A percentile compares a stretch with the other conserved stretches of the same genome.
These are phyloP conservation scores for Endocalyx cinctus DNA, from an alignment of 2,329 filamentous ascomycete genomes.

Conservation along the genomic window DNA sequence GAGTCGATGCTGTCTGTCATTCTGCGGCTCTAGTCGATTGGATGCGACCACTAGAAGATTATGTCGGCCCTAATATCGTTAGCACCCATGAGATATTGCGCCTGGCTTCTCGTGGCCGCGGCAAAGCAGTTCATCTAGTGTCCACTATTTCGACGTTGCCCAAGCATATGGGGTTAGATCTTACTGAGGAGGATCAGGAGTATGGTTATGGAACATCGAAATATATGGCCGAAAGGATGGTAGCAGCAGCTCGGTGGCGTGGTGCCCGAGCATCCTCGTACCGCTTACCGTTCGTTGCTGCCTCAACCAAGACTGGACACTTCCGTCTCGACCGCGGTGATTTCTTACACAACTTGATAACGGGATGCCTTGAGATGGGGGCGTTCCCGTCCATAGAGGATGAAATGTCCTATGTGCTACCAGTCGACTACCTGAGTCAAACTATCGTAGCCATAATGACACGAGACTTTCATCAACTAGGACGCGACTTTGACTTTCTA, in stretches of 20 bases:
- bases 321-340: constrained; percentile 25
- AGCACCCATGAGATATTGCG: constrained; percentile 25
- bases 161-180: constrained; percentile 18
- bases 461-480: constrained; percentile 13
- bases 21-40: constrained; percentile 25
- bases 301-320: constrained; percentile 19
- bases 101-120: constrained; percentile 20
- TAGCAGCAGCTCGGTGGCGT: constrained; percentile 22
- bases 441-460: constrained; percentile 21
- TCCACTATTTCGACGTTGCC: constrained; percentile 25
- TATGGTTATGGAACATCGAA: constrained; percentile 25
- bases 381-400: constrained; percentile 21
- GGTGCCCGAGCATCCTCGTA: constrained; percentile 21
- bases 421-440: constrained; percentile 23
- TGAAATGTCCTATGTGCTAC: constrained; percentile 20
- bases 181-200: constrained; percentile 19
- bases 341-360: constrained; percentile 24
- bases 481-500: constrained; percentile 23
- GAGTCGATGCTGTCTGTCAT: constrained; percentile 22
- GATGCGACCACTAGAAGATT: constrained; percentile 24
- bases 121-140: constrained; percentile 23
- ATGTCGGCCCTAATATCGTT: constrained; percentile 25
- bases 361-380: constrained; percentile 22
- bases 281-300: constrained; percentile 23
- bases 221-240: constrained; percentile 20